Evolutionary conservation across 345 rosid genomes (phyloP).

Genomic region (Rubroshorea leprosula): DNA sequence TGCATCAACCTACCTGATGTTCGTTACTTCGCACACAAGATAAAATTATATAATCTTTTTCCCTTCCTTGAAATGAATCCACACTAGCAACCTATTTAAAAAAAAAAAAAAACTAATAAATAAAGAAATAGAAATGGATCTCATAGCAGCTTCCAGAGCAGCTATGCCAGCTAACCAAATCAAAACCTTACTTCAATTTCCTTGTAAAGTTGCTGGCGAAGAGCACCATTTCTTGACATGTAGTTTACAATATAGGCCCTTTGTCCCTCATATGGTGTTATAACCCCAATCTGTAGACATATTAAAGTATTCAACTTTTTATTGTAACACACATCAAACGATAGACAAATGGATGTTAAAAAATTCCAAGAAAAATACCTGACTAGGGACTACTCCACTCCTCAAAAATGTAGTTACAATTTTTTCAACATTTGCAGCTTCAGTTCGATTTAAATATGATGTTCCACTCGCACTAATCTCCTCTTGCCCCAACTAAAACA

Average conservation of each 20-base stretch:
- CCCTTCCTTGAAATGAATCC: conserved; percentile 99
- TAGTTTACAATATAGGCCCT: conserved; percentile 97
- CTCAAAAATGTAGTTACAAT: conserved; percentile 94
- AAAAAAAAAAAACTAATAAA: conserved; percentile 17
- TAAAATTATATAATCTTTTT: conserved; percentile 94
- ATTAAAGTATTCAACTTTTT: not conserved
- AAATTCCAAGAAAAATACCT: conserved; percentile 38
- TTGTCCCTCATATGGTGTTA: conserved; percentile 98
- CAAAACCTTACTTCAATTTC: conserved; percentile 79
- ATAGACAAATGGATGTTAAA: not conserved
- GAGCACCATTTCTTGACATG: conserved; percentile 97
- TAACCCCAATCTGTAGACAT: conserved; percentile 82
- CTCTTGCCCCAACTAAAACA: conserved; percentile 94
- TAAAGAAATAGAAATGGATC: not conserved
- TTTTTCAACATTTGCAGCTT: conserved; percentile 99
- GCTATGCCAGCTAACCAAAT: conserved; percentile 9
- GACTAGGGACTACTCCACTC: conserved; percentile 96
- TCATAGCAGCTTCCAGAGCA: conserved; percentile 5
- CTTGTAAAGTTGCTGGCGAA: conserved; percentile 96
- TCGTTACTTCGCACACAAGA: conserved; percentile 99
- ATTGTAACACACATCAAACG: not conserved
- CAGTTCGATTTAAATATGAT: conserved; percentile 94
- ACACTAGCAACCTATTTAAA: conserved; percentile 80
- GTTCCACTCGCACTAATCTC: conserved; percentile 99
- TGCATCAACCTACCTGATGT: conserved; percentile 73